Conservation (phyloP, 2,329 filamentous ascomycete species). For the Massarina eburnea region DNA sequence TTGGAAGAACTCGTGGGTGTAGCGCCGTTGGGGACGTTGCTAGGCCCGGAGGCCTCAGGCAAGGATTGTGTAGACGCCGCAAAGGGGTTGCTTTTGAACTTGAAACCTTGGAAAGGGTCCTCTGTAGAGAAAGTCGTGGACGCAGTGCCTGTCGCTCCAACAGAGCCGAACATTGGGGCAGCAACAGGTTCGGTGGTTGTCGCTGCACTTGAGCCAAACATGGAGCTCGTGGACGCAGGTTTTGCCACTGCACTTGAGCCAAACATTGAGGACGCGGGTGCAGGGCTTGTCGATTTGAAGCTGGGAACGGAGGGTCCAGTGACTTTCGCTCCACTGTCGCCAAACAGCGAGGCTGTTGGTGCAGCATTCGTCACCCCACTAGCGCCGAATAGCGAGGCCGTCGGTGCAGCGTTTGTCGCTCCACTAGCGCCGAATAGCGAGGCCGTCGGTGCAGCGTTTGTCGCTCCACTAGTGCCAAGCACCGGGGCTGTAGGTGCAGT, state of each 20-base stretch:
- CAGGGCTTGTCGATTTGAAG: constrained; percentile 11
- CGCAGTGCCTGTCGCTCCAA: neutral
- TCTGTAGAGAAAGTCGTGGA: too few relatives aligned
- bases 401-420: constrained; percentile 10
- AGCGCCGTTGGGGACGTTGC: too few relatives aligned
- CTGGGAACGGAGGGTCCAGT: too few relatives aligned
- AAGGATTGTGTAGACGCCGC: too few relatives aligned
- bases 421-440: too few relatives aligned
- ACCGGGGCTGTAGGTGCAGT: constrained; percentile 11
- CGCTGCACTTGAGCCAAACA: constrained; percentile 20
- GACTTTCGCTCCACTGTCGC: too few relatives aligned
- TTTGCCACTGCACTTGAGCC: neutral
- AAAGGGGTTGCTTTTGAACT: neutral
- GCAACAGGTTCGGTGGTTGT: constrained; percentile 13
- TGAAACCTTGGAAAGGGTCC: constrained; percentile 14
- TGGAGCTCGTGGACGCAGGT: constrained; percentile 9
- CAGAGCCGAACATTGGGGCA: constrained; percentile 1
- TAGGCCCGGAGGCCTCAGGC: too few relatives aligned
- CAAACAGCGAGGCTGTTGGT: neutral
- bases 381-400: constrained; percentile 15
- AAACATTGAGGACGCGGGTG: neutral
- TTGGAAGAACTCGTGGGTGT: neutral
- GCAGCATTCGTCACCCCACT: constrained; percentile 10
- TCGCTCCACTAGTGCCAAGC: constrained; percentile 20
- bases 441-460: constrained; percentile 3